Conservation (phyloP, 2,329 filamentous ascomycete species). For the Alternaria atra region DNA sequence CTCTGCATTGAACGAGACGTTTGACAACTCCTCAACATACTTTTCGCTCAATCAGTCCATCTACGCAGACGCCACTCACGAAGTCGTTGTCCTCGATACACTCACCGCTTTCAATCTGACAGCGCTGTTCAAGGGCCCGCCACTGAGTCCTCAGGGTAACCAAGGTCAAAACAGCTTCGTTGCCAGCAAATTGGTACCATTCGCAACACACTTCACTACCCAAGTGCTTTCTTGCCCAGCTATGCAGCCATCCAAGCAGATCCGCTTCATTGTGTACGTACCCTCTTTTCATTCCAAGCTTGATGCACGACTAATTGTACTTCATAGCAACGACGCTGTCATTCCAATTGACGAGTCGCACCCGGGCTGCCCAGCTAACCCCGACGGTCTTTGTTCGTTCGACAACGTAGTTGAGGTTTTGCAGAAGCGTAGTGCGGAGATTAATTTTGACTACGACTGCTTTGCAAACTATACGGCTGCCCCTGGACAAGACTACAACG, state of each 20-base stretch:
- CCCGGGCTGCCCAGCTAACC: slow-evolving; percentile 31
- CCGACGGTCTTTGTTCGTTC: slow-evolving; percentile 40
- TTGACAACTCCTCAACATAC: slow-evolving; percentile 54
- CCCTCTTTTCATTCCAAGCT: neutral
- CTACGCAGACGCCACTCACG: slow-evolving; percentile 55
- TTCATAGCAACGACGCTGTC: slow-evolving; percentile 40
- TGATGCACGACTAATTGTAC: neutral
- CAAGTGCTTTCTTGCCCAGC: slow-evolving; percentile 39
- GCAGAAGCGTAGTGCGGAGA: slow-evolving; percentile 39
- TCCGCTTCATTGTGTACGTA: slow-evolving; percentile 42
- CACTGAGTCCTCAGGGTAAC: slow-evolving; percentile 30
- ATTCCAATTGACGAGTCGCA: slow-evolving; percentile 36
- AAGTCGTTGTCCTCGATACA: slow-evolving; percentile 49
- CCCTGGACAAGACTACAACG: slow-evolving; percentile 40
- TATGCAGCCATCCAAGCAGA: slow-evolving; percentile 35
- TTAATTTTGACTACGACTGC: slow-evolving; percentile 42
- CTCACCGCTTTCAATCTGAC: slow-evolving; percentile 45
- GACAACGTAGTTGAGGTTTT: slow-evolving; percentile 40
- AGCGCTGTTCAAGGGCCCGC: slow-evolving; percentile 38
- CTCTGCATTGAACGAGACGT: slow-evolving; percentile 40
- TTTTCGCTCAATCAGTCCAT: slow-evolving; percentile 57
- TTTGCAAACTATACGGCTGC: slow-evolving; percentile 40
- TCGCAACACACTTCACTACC: slow-evolving; percentile 43
- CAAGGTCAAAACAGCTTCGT: slow-evolving; percentile 35
- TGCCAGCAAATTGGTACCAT: slow-evolving; percentile 41